Evolutionary conservation across 352 stramenopile genomes (phyloP), one percentile per base, ranked within the genome.

Genomic region (Phytophthora crassamura): DNA sequence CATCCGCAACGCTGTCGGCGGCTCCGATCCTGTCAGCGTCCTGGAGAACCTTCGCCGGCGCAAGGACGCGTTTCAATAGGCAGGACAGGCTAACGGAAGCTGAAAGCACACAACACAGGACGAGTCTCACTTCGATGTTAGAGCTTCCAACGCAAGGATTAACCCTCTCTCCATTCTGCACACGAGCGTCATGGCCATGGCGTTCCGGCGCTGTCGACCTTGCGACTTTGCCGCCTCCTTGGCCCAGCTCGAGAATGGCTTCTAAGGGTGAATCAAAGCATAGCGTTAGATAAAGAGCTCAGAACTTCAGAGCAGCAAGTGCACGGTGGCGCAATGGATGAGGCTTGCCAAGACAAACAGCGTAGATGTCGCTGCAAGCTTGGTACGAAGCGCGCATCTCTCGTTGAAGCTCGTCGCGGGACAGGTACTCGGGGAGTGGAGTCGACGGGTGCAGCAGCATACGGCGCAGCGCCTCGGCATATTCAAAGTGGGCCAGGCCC

Each of bases 1-100:
- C 9, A 95, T 95, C 52, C 83, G 83, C 50, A 93, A 88, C 53
- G 85, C 88, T 20, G 88, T 93, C 1, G 88, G 88, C 7, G 85
- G 84, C 30, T 84, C 80, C 35, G 84, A 93, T 64, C 84, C 88
- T 9, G 65, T 94, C 45, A 91, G 84, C 39, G 88, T 95, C 45
- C 76, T 95, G 7, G 84, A 86, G 48, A 92, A 93, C 59, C 64
- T 95, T 38, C 88, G 88, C 7, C 77, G 75, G 2, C 83, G 78
- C 28, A 95, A 95, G 52, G 86, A 95, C 55, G 81, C 81, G 15
- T 91, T 91, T 62, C 64, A 89, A 67, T 91, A 67, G 69, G 43
- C 22, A 58, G 16, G 7, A 35, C 5, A 28, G 7, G 20, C 42
- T 18, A 12, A 4, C 30, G 14, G 32, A 45, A 56, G 45, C 36